Evolutionary conservation across 352 stramenopile genomes (phyloP).

Genomic region (Phytopythium vexans): DNA sequence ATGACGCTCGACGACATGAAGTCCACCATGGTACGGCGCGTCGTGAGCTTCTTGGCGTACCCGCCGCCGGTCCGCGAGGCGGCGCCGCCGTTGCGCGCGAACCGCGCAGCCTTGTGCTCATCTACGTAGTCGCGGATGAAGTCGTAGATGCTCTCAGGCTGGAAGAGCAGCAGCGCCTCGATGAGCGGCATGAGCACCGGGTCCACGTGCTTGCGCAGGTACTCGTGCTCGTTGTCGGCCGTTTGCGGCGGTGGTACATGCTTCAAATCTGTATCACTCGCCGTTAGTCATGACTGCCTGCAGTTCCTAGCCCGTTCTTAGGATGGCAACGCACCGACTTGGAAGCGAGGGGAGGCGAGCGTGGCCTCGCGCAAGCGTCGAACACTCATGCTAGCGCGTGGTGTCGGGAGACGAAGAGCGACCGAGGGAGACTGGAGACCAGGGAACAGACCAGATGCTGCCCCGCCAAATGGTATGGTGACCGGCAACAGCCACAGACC

Average conservation of each 20-base stretch:
- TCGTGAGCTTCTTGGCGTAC: slow-evolving; percentile 70
- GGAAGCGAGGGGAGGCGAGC: slow-evolving; percentile 5
- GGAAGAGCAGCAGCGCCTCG: slow-evolving; percentile 72
- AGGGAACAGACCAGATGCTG: too few relatives aligned
- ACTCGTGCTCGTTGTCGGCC: slow-evolving; percentile 71
- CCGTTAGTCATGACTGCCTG: not conserved
- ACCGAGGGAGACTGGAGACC: too few relatives aligned
- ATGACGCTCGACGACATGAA: slow-evolving; percentile 86
- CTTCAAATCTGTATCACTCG: not conserved
- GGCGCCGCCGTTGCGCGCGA: slow-evolving; percentile 10
- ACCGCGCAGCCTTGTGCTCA: slow-evolving; percentile 42
- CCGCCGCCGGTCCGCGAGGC: slow-evolving; percentile 16
- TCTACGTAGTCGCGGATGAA: slow-evolving; percentile 83
- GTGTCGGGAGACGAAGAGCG: too few relatives aligned
- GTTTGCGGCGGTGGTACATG: slow-evolving; percentile 13
- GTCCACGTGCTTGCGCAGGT: slow-evolving; percentile 71
- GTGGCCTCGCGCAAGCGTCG: slow-evolving; percentile 2
- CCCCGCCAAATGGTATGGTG: too few relatives aligned
- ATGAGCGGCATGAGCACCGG: slow-evolving; percentile 83
- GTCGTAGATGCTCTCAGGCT: slow-evolving; percentile 76
- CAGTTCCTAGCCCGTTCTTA: not conserved
- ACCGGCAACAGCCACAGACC: too few relatives aligned
- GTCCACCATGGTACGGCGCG: slow-evolving; percentile 73
- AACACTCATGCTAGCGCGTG: slow-evolving; percentile 1
- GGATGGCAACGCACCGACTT: slow-evolving; percentile 1